Evolutionary conservation across 805 yeast species (phyloP), one percentile per base, ranked within the genome.

Genomic region (Kuraishia molischiana): DNA sequence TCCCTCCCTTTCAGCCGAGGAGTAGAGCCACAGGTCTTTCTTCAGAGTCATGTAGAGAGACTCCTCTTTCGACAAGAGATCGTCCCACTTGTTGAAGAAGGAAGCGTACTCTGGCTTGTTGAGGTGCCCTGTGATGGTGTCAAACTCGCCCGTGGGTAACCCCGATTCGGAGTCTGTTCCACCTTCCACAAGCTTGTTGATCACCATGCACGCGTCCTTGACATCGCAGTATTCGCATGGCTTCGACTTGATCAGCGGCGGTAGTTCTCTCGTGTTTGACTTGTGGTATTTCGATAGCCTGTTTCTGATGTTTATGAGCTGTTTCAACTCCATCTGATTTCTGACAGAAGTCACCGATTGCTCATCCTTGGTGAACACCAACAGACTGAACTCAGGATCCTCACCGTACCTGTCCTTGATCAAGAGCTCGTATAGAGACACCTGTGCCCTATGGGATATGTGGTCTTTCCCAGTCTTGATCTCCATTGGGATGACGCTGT

Each of bases 391-490:
- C 3, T 69, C 64, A 3, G 83, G 72, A 18, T 81, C 79, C 32
- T 82, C 59, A 29, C 76, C 79, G 54, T 90, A 90, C 19, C 94
- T 62, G 44, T 92, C 97, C 34, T 77, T 75, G 48, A 86, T 69
- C 40, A 92, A 59, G 13, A 90, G 58, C 0, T 95, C 77, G 52
- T 92, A 92, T 5, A 92, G 61, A 0, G 89, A 69, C 0, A 92
- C 81, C 54, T 92, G 98, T 0, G 95, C 95, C 36, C 82, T 77
- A 54, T 92, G 96, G 3, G 79, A 58, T 4, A 80, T 54, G 29
- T 76, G 66, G 34, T 73, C 75, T 24, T 67, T 58, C 0, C 97
- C 96, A 0, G 97, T 86, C 53, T 92, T 92, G 41, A 92, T 76
- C 53, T 92, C 99, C 61, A 92, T 64, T 0, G 97, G 97, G 1